Conservation (phyloP, 2,329 filamentous ascomycete species). For the Colletotrichum simmondsii region DNA sequence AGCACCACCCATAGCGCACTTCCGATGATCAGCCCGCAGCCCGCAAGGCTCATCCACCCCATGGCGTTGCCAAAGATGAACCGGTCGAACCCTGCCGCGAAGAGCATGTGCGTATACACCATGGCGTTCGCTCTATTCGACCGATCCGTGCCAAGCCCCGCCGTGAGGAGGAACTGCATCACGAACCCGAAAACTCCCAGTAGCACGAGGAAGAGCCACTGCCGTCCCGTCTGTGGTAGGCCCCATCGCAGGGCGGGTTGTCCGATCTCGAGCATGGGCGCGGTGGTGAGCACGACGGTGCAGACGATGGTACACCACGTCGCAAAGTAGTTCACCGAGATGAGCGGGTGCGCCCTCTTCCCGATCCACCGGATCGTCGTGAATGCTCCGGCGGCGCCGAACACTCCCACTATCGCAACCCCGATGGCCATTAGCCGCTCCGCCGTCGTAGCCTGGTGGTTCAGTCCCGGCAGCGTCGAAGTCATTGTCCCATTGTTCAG, state of each 20-base stretch:
- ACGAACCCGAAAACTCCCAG: constrained; percentile 81
- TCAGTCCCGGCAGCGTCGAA: constrained; percentile 42
- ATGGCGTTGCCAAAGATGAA: constrained; percentile 64
- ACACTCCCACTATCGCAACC: constrained; percentile 79
- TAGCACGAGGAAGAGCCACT: constrained; percentile 76
- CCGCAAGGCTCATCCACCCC: constrained; percentile 59
- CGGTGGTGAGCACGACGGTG: constrained; percentile 65
- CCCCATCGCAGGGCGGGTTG: constrained; percentile 59
- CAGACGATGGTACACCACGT: constrained; percentile 77
- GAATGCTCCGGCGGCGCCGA: constrained; percentile 80
- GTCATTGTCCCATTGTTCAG: constrained; percentile 28
- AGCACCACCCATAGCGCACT: constrained; percentile 63
- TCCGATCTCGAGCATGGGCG: constrained; percentile 54
- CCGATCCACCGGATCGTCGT: constrained; percentile 84
- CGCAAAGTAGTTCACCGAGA: constrained; percentile 88
- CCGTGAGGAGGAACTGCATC: constrained; percentile 88
- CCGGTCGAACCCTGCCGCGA: constrained; percentile 63
- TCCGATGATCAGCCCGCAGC: constrained; percentile 63
- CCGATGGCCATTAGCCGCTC: constrained; percentile 78
- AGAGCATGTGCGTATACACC: constrained; percentile 69
- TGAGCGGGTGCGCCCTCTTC: constrained; percentile 81
- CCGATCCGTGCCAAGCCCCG: constrained; percentile 78
- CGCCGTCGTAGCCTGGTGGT: constrained; percentile 61
- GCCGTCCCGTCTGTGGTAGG: constrained; percentile 50
- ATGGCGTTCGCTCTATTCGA: constrained; percentile 67